These are phyloP conservation scores for Salix exigua DNA, from an alignment of 345 rosid genomes.

Conservation along the genomic window DNA sequence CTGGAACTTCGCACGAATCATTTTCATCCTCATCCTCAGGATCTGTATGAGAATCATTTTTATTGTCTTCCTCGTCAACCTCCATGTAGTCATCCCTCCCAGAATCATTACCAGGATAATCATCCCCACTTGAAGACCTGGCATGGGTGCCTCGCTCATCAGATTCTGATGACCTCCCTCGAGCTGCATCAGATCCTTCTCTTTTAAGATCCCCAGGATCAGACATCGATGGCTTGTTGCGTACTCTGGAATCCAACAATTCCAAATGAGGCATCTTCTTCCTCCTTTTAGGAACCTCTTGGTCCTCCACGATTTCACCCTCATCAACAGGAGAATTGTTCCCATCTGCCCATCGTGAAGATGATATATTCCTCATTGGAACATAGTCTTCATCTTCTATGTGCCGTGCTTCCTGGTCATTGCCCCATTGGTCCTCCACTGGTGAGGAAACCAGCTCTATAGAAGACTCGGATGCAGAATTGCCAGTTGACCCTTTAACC, in stretches of 20 bases:
- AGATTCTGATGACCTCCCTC: slow-evolving; percentile 60
- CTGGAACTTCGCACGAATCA: slow-evolving; percentile 49
- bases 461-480: slow-evolving; percentile 34
- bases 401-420: slow-evolving; percentile 38
- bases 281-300: slow-evolving; percentile 56
- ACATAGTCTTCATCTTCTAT: slow-evolving; percentile 70
- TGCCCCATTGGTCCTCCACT: slow-evolving; percentile 36
- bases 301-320: slow-evolving; percentile 77
- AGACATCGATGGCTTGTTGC: slow-evolving; percentile 54
- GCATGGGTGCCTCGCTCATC: slow-evolving; percentile 45
- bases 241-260: slow-evolving; percentile 35
- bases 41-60: slow-evolving; percentile 42
- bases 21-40: slow-evolving; percentile 49
- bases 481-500: slow-evolving; percentile 19
- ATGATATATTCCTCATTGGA: slow-evolving; percentile 78
- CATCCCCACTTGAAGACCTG: slow-evolving; percentile 57
- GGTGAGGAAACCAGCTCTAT: slow-evolving; percentile 27
- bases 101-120: slow-evolving; percentile 40
- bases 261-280: slow-evolving; percentile 45
- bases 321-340: slow-evolving; percentile 81
- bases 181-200: slow-evolving; percentile 51
- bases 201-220: slow-evolving; percentile 53
- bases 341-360: slow-evolving; percentile 96
- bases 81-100: slow-evolving; percentile 72
- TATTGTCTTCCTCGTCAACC: slow-evolving; percentile 43